Evolutionary conservation across 2,329 filamentous ascomycete species (phyloP), one percentile per base, ranked within the genome.

Genomic region (Canariomyces notabilis): DNA sequence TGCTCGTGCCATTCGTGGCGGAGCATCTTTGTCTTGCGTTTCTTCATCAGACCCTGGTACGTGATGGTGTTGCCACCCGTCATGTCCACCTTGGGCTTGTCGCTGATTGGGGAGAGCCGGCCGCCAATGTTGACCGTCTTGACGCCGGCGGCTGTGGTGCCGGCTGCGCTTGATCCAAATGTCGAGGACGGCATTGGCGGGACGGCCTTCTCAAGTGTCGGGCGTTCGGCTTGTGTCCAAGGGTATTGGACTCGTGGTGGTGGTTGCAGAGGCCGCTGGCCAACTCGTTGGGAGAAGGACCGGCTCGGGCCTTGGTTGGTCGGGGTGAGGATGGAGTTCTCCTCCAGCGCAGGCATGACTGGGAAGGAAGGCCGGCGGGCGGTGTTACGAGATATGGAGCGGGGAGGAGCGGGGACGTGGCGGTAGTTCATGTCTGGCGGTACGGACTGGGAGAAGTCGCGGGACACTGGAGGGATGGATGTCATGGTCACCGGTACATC

Each of bases 1-100:
- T 89, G 85, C 64, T 94, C 87, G 61, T 89, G 82, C 90, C 90
- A 96, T 70, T 96, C 90, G 65, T 95, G 87, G 35, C 89, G 87
- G 50, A 95, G 79, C 73, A 95, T 82, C 61, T 82, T 83, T 26
- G 85, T 94, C 71, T 89, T 89, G 62, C 91, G 87, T 75, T 95
- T 95, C 75, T 89, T 90, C 82, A 98, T 95, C 67, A 83, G 89
- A 1, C 93, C 93, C 40, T 87, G 80, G 66, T 90, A 87, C 26
- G 80, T 79, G 52, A 85, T 68, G 46, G 80, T 79, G 43, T 74
- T 69, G 41, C 64, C 61, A 48, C 67, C 64, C 18, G 64, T 64
- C 58, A 64, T 55, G 56, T 60, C 56, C 44, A 58, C 54, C 43
- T 59, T 54, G 12, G 65, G 57, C 38, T 57, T 61, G 33, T 59